Conservation (phyloP, 2,329 filamentous ascomycete species). For the Colletotrichum sp. region DNA sequence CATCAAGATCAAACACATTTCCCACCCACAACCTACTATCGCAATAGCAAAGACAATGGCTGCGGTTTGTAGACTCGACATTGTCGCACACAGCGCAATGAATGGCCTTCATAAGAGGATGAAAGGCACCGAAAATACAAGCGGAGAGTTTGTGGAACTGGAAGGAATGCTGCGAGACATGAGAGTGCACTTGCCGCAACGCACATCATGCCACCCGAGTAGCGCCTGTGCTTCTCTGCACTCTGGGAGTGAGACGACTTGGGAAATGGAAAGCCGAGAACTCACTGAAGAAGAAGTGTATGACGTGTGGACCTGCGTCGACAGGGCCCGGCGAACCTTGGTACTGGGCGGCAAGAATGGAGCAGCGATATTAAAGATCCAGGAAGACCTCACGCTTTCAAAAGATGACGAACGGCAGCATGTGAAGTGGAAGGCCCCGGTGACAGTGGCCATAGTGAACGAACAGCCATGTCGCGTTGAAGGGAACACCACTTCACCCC, state of each 20-base stretch:
- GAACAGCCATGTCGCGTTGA: not conserved
- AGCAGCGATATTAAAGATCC: not conserved
- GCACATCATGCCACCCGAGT: not conserved
- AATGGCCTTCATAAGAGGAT: not conserved
- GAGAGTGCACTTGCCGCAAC: not conserved
- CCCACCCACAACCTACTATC: too few relatives aligned
- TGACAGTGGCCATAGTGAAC: not conserved
- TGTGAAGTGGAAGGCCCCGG: not conserved
- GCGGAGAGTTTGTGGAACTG: not conserved
- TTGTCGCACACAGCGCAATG: not conserved
- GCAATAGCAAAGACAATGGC: not conserved
- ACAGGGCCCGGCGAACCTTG: not conserved
- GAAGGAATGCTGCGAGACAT: not conserved
- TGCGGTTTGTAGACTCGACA: not conserved
- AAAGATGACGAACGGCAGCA: not conserved
- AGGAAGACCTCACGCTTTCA: not conserved
- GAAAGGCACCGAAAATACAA: not conserved
- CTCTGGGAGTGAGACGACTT: not conserved
- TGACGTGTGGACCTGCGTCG: not conserved
- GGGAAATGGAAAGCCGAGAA: not conserved
- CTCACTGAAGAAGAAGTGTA: not conserved
- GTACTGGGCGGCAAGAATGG: not conserved
- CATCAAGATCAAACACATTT: too few relatives aligned
- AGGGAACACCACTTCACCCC: not conserved
- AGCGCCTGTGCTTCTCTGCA: not conserved